phyloP scores from a whole-genome alignment of 345 rosid genomes.

The Boechera retrofracta region DNA sequence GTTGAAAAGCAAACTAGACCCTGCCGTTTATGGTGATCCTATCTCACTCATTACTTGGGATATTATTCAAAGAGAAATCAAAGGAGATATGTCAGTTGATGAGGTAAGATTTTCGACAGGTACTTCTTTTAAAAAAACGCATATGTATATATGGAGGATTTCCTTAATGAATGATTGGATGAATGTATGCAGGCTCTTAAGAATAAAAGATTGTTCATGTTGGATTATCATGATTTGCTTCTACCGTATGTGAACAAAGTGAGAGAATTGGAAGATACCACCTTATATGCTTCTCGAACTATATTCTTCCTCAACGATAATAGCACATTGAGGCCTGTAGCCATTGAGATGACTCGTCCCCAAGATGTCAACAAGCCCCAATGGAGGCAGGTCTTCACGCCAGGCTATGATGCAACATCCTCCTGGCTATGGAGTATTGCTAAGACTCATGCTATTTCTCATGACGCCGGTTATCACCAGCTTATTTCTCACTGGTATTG shows the following conservation, averaged over 20 bases:
- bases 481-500: constrained; percentile 76
- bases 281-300: constrained; percentile 69
- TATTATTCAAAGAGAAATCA: constrained; percentile 55
- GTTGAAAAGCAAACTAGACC: constrained; percentile 72
- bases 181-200: constrained; percentile 31
- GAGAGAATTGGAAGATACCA: constrained; percentile 53
- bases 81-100: constrained; percentile 54
- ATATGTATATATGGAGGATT: neutral
- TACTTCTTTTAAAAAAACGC: too few species aligned
- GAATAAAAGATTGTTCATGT: constrained; percentile 38
- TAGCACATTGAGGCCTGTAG: constrained; percentile 61
- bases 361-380: constrained; percentile 59
- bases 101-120: constrained; percentile 51
- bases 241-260: constrained; percentile 73
- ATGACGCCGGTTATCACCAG: constrained; percentile 69
- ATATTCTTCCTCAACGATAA: constrained; percentile 60
- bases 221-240: constrained; percentile 46
- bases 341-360: constrained; percentile 73
- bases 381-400: constrained; percentile 64
- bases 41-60: constrained; percentile 73
- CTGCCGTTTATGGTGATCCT: constrained; percentile 61
- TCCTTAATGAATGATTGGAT: neutral
- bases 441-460: constrained; percentile 68
- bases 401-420: constrained; percentile 52
- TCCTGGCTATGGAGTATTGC: constrained; percentile 79